Percentiles rank a stretch among this genome's conserved stretches.
Evolutionary conservation across 1,139 yeast species (phyloP).

Genomic region (Scheffersomyces cryptocercus): DNA sequence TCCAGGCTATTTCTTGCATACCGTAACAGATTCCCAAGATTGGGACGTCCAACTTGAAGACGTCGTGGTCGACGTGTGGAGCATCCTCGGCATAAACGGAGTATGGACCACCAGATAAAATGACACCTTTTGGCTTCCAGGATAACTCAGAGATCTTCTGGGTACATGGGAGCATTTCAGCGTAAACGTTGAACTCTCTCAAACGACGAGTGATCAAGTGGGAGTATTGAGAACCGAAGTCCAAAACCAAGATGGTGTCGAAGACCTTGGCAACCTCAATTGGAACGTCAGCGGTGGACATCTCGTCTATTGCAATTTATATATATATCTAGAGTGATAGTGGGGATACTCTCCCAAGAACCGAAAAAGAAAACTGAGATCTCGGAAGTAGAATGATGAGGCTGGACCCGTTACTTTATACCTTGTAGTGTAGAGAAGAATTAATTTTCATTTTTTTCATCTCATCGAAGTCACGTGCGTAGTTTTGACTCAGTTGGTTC

Average conservation of each 20-base stretch:
- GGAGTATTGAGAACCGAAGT: conserved; percentile 97
- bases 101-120: conserved; percentile 97
- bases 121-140: conserved; percentile 97
- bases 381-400: not conserved
- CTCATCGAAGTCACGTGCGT: no score
- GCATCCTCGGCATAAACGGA: conserved; percentile 94
- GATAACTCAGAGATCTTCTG: conserved; percentile 88
- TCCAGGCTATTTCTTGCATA: conserved; percentile 99
- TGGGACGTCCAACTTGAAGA: conserved; percentile 89
- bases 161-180: conserved; percentile 99
- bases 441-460: no score
- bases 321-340: no score
- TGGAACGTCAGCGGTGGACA: conserved; percentile 35
- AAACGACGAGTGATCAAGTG: conserved; percentile 96
- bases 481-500: no score
- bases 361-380: not conserved
- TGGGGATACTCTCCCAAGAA: conserved; percentile 1
- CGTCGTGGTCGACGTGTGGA: conserved; percentile 95
- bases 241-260: conserved; percentile 96
- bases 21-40: conserved; percentile 98
- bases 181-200: conserved; percentile 97
- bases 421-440: no score
- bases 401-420: no score
- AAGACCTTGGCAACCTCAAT: conserved; percentile 77
- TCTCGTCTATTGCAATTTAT: not conserved